Evolutionary conservation across 805 yeast genomes (phyloP), one percentile per base, ranked within the genome.

Genomic region (Candida namnaoensis): DNA sequence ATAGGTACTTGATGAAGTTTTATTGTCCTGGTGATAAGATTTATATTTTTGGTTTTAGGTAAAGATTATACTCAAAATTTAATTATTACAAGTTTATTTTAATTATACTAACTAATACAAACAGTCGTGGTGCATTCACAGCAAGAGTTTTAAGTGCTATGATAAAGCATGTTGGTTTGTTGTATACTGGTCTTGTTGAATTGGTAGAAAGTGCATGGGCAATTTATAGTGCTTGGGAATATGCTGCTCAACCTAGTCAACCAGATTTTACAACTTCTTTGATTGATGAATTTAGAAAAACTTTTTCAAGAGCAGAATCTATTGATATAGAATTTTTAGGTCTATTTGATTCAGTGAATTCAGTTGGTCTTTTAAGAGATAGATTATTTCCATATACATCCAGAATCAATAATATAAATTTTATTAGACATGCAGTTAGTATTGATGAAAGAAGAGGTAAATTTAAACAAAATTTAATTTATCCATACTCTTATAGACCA

Each of bases 301-400:
- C 80, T 0, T 81, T 80, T 51, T 69, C 76, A 12, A 57, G 77
- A 38, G 49, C 62, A 5, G 56, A 61, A 5, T 49, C 57, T 2
- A 71, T 76, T 4, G 51, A 50, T 8, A 66, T 81, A 38, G 70
- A 72, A 46, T 78, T 79, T 44, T 72, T 80, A 69, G 88, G 88
- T 0, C 56, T 81, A 15, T 81, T 82, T 71, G 88, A 81, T 58
- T 74, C 85, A 0, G 78, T 80, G 15, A 79, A 78, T 52, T 78
- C 86, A 1, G 79, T 80, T 19, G 88, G 88, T 0, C 49, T 79
- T 9, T 43, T 80, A 5, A 62, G 76, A 35, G 84, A 79, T 50
- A 58, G 76, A 34, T 46, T 76, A 53, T 80, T 80, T 46, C 85
- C 86, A 0, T 77, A 65, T 47, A 67, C 80, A 1, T 70, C 78